Percentiles rank a stretch among this genome's conserved stretches.
These are phyloP conservation scores for Aspergillus sp. DNA, from an alignment of 2,329 filamentous ascomycete species.

Conservation along the genomic window DNA sequence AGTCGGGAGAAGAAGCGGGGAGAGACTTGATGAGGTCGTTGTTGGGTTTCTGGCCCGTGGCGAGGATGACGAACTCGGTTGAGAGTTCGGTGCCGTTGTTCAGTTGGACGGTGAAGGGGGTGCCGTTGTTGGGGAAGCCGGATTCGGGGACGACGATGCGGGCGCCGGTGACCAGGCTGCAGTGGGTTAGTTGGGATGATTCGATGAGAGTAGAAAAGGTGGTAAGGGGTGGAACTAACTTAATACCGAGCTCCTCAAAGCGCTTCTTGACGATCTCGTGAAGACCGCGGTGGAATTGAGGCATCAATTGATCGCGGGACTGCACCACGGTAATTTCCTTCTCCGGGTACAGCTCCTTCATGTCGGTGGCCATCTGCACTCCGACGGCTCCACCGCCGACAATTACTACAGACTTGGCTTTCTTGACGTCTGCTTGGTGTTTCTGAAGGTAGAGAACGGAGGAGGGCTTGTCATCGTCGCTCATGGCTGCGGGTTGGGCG, in stretches of 20 bases:
- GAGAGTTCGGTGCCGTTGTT: slow-evolving; percentile 36
- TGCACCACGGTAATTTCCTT: slow-evolving; percentile 53
- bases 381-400: slow-evolving; percentile 55
- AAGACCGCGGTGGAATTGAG: slow-evolving; percentile 34
- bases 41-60: slow-evolving; percentile 53
- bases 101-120: slow-evolving; percentile 30
- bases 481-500: slow-evolving; percentile 38
- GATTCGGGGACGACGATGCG: slow-evolving; percentile 30
- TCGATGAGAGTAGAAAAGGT: too few species aligned
- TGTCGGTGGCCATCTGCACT: slow-evolving; percentile 54
- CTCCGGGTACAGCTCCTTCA: slow-evolving; percentile 51
- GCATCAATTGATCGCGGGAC: slow-evolving; percentile 45
- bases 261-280: slow-evolving; percentile 35
- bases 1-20: slow-evolving; percentile 24
- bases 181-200: neutral
- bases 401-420: slow-evolving; percentile 36
- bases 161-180: slow-evolving; percentile 33
- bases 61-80: slow-evolving; percentile 47
- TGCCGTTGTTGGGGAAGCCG: slow-evolving; percentile 32
- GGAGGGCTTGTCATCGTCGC: slow-evolving; percentile 34
- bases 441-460: slow-evolving; percentile 36
- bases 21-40: slow-evolving; percentile 42
- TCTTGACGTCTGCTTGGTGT: slow-evolving; percentile 35
- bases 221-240: slow-evolving; percentile 12
- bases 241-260: slow-evolving; percentile 37